These are phyloP conservation scores for Neocucurbitaria cava DNA, from an alignment of 2,329 filamentous ascomycete species.

Conservation along the genomic window DNA sequence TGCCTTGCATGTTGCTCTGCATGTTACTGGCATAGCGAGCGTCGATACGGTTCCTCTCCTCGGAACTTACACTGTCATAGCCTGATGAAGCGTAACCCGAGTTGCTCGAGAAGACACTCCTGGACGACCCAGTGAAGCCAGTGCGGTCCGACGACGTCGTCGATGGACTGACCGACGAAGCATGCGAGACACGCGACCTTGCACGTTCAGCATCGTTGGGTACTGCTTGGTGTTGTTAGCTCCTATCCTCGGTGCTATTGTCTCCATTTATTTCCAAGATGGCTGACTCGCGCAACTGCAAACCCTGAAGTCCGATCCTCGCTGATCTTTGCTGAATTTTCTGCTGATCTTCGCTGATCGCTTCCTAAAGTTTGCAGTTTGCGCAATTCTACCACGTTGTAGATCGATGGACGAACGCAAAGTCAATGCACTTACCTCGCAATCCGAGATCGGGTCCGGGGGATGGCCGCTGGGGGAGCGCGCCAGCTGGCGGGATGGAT, in stretches of 20 bases:
- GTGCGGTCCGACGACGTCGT: neutral
- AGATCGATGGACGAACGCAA: constrained; percentile 13
- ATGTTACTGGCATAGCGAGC: constrained; percentile 20
- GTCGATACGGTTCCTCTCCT: constrained; percentile 16
- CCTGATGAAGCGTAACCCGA: constrained; percentile 4
- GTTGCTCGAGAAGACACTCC: constrained; percentile 27
- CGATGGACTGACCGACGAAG: neutral
- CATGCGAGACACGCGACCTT: neutral
- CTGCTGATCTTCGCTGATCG: constrained; percentile 12
- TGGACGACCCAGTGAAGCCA: constrained; percentile 18
- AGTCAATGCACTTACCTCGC: constrained; percentile 26
- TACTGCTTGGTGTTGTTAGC: neutral
- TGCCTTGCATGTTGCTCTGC: too few relatives aligned
- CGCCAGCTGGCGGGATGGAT: constrained; percentile 21
- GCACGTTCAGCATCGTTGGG: neutral
- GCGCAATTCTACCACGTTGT: neutral
- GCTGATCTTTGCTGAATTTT: constrained; percentile 8
- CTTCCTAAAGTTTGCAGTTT: neutral
- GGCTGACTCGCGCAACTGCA: neutral
- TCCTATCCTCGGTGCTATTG: neutral
- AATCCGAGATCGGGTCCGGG: constrained; percentile 8
- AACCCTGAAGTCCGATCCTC: constrained; percentile 1
- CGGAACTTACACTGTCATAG: constrained; percentile 25
- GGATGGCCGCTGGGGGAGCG: constrained; percentile 26
- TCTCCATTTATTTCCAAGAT: neutral